These are phyloP conservation scores for Fusarium sp. DNA, from an alignment of 2,329 filamentous ascomycete genomes.

Conservation along the genomic window DNA sequence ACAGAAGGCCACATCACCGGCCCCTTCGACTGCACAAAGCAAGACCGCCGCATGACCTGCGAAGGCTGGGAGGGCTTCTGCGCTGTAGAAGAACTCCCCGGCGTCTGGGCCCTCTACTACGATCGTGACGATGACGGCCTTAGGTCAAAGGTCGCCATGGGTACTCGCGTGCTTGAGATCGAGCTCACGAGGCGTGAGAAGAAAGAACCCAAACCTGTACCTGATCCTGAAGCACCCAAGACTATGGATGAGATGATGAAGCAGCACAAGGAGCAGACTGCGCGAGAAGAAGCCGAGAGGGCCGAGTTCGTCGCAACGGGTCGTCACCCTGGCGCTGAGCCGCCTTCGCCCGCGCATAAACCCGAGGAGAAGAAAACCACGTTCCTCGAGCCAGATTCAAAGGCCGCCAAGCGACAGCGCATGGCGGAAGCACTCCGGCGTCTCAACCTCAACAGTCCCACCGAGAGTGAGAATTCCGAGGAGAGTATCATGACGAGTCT, in stretches of 20 bases:
- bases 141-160: slow-evolving; percentile 59
- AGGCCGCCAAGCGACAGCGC: slow-evolving; percentile 35
- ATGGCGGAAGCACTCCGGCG: slow-evolving; percentile 43
- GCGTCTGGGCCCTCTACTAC: slow-evolving; percentile 63
- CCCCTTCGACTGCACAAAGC: slow-evolving; percentile 65
- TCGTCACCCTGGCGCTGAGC: slow-evolving; percentile 34
- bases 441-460: slow-evolving; percentile 33
- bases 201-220: slow-evolving; percentile 47
- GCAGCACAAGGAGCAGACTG: slow-evolving; percentile 46
- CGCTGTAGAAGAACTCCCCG: slow-evolving; percentile 59
- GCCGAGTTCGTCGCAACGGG: slow-evolving; percentile 41
- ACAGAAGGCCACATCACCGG: slow-evolving; percentile 61
- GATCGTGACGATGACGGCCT: slow-evolving; percentile 62
- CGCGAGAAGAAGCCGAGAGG: slow-evolving; percentile 41
- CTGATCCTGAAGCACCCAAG: slow-evolving; percentile 36
- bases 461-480: slow-evolving; percentile 27
- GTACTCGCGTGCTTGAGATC: slow-evolving; percentile 66
- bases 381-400: slow-evolving; percentile 24
- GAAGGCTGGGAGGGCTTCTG: slow-evolving; percentile 65
- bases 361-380: slow-evolving; percentile 21
- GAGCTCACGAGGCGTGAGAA: slow-evolving; percentile 67
- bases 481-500: slow-evolving; percentile 41
- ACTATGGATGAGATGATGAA: slow-evolving; percentile 51
- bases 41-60: slow-evolving; percentile 64
- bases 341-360: slow-evolving; percentile 11